These are phyloP conservation scores for Asterophora lycoperdoides DNA, from an alignment of 768 basidiomycete species.

Conservation along the genomic window DNA sequence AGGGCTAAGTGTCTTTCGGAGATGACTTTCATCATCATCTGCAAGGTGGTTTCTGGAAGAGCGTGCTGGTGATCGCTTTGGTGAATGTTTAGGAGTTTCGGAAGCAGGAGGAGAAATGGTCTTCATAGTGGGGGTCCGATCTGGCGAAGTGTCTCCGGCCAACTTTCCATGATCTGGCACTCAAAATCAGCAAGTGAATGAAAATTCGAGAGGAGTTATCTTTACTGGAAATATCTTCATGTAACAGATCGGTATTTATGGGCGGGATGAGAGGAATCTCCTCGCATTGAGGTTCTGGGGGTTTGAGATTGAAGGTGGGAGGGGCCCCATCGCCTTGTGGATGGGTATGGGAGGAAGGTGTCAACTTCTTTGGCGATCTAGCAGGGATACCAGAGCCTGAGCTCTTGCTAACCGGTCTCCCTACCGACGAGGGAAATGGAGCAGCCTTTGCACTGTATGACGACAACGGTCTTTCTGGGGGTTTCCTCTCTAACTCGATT, in stretches of 20 bases:
- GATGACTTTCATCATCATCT: conserved; percentile 11
- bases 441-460: conserved; percentile 15
- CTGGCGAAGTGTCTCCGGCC: conserved; percentile 16
- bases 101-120: conserved; percentile 10
- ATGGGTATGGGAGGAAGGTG: neutral
- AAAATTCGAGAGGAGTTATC: neutral
- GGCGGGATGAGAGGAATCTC: neutral
- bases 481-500: conserved; percentile 32
- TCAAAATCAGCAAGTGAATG: neutral
- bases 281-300: neutral
- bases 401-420: conserved; percentile 22
- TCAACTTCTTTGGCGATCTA: conserved; percentile 32
- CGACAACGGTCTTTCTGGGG: conserved; percentile 11
- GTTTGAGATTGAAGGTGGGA: neutral
- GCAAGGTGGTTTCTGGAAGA: neutral
- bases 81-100: conserved; percentile 8
- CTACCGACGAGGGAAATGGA: conserved; percentile 24
- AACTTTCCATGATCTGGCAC: neutral
- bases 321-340: neutral
- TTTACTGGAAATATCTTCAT: neutral
- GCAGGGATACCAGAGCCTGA: conserved; percentile 36
- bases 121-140: conserved; percentile 21
- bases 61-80: conserved; percentile 7
- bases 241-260: neutral
- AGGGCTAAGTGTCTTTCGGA: conserved; percentile 9